Base-by-base conservation (phyloP, 2,329 filamentous ascomycete species). In the Purpureocillium takamizusanense region DNA sequence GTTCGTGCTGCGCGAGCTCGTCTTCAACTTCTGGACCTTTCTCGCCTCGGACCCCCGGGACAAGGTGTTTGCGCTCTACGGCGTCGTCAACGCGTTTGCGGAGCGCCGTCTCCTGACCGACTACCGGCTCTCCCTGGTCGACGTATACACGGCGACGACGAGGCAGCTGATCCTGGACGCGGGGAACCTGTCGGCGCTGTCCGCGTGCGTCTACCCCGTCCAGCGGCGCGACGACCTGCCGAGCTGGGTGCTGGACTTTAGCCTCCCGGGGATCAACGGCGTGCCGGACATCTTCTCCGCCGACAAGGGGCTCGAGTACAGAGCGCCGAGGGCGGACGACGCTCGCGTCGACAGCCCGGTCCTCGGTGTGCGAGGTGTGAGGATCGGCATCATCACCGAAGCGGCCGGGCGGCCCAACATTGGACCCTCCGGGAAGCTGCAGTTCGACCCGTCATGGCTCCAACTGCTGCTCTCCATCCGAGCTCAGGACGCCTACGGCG, bases 231-330 rank as follows among this genome's bases (percentile, higher is more conserved):
- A 29, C 7, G 41, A 31, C 2, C 39, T 53, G 7, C 50, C 51
- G 4, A 40, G 43, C 18, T 53, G 51, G 51, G 51, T 51, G 8
- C 49, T 49, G 2, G 49, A 51, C 35, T 52, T 46, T 34, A 45
- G 45, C 15, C 21, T 51, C 9, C 42, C 45, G 1, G 51, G 45
- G 4, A 38, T 48, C 14, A 51, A 48, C 18, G 42, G 41, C 2
- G 42, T 51, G 1, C 48, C 49, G 4, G 29, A 40, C 11, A 39
- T 38, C 2, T 53, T 51, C 23, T 35, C 40, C 4, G 51, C 50
- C 4, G 49, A 52, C 31, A 40, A 46, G 15, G 46, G 46, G 2
- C 28, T 51, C 3, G 31, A 39, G 15, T 48, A 46, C 30, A 15
- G 47, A 46, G 28, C 33, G 12, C 7, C 39, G 35, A 13, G 36